These are phyloP conservation scores for Cladosporium sp. DNA, from an alignment of 2,329 filamentous ascomycete genomes.

Conservation along the genomic window DNA sequence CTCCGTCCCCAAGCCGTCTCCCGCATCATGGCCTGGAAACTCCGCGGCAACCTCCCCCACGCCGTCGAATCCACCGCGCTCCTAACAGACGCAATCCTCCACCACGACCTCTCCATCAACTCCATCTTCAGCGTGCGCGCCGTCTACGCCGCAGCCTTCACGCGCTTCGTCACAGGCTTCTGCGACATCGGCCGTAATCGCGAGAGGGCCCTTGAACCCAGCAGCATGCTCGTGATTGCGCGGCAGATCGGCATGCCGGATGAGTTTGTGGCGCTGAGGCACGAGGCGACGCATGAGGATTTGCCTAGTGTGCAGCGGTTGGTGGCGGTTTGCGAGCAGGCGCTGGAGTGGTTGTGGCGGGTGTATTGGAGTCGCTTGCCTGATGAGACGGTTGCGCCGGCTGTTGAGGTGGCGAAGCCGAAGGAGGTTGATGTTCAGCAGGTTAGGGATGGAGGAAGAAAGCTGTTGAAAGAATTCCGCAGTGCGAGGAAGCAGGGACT, in stretches of 20 bases:
- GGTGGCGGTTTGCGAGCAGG: conserved; percentile 67
- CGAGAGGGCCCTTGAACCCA: conserved; percentile 58
- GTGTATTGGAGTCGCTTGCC: conserved; percentile 74
- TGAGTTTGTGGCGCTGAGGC: conserved; percentile 83
- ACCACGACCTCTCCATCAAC: conserved; percentile 55
- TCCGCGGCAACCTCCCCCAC: conserved; percentile 74
- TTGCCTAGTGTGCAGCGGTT: conserved; percentile 75
- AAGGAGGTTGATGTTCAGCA: conserved; percentile 36
- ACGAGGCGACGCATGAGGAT: conserved; percentile 88
- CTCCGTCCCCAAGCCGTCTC: conserved; percentile 42
- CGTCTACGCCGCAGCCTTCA: conserved; percentile 72
- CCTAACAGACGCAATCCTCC: conserved; percentile 68
- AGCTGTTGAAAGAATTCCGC: conserved; percentile 31
- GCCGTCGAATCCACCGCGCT: conserved; percentile 77
- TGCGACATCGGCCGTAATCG: conserved; percentile 73
- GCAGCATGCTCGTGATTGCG: conserved; percentile 71
- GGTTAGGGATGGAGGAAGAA: conserved; percentile 36
- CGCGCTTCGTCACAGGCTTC: conserved; percentile 73
- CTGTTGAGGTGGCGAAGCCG: conserved; percentile 18
- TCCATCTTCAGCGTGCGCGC: conserved; percentile 65
- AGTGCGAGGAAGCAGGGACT: conserved; percentile 34
- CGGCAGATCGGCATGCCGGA: conserved; percentile 69
- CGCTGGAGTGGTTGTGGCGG: conserved; percentile 82
- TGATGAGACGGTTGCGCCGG: conserved; percentile 27
- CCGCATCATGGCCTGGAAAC: conserved; percentile 59